Evolutionary conservation across 2,329 filamentous ascomycete species (phyloP).

Genomic region (Botrytis pseudocinerea): DNA sequence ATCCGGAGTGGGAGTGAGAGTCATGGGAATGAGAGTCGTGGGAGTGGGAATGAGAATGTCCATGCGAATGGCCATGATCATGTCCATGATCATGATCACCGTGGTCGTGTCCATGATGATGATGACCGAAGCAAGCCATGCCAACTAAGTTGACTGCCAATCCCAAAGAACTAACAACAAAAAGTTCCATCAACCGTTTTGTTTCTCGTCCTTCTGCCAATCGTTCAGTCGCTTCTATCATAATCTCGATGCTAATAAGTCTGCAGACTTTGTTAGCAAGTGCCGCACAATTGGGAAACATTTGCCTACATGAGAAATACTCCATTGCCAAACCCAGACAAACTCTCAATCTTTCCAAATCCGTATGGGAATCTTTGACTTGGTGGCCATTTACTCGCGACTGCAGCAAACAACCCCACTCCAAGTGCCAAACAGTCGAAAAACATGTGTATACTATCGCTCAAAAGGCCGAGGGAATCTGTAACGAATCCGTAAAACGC

Average conservation of each 20-base stretch:
- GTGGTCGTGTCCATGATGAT: conserved; percentile 45
- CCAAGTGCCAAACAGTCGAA: conserved; percentile 94
- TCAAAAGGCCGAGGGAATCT: conserved; percentile 90
- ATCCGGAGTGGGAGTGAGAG: background rate
- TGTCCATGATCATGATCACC: conserved; percentile 45
- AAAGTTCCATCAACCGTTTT: conserved; percentile 79
- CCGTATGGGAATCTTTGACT: conserved; percentile 89
- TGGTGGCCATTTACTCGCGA: conserved; percentile 95
- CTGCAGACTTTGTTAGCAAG: conserved; percentile 46
- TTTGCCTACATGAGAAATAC: conserved; percentile 79
- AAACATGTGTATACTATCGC: conserved; percentile 99
- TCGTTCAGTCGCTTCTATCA: conserved; percentile 89
- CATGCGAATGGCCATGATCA: conserved; percentile 40
- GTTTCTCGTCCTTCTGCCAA: conserved; percentile 82
- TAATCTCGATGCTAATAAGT: conserved; percentile 92
- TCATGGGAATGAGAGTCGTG: conserved; percentile 39
- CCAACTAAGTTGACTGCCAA: conserved; percentile 89
- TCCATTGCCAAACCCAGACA: conserved; percentile 95
- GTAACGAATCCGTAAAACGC: conserved; percentile 92
- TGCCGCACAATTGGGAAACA: background rate
- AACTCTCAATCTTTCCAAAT: conserved; percentile 92
- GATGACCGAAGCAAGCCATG: conserved; percentile 54
- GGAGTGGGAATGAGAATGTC: conserved; percentile 39
- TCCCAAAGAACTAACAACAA: conserved; percentile 84
- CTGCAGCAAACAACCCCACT: conserved; percentile 86